phyloP scores from a whole-genome alignment of 2,329 filamentous ascomycete species.

The Plectosphaerella cucumerina region DNA sequence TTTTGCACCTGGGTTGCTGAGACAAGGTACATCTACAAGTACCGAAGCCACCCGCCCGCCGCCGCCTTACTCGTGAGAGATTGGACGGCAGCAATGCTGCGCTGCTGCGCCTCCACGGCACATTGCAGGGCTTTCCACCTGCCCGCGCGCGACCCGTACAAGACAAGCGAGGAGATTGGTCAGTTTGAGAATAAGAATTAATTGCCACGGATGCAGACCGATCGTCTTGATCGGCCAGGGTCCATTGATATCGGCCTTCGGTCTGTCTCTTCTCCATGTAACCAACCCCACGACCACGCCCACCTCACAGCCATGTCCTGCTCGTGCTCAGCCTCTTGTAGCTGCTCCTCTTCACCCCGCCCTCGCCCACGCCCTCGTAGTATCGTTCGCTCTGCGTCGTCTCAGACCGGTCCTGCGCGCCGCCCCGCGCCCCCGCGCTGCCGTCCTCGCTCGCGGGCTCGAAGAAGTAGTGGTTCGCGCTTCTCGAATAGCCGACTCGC shows the following conservation, averaged over 20 bases:
- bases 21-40: no score
- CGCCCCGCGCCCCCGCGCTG: constrained; percentile 20
- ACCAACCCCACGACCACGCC: neutral
- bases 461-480: constrained; percentile 38
- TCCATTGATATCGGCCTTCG: neutral
- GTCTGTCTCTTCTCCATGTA: neutral
- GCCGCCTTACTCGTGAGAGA: no score
- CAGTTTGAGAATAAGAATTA: no score
- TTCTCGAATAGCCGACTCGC: constrained; percentile 32
- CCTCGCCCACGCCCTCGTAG: neutral
- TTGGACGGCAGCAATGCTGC: no score
- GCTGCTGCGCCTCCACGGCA: no score
- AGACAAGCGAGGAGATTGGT: no score
- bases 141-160: no score
- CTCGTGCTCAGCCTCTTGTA: constrained; percentile 19
- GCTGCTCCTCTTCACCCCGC: constrained; percentile 13
- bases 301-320: constrained; percentile 33
- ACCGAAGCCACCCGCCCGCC: no score
- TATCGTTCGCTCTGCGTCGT: neutral
- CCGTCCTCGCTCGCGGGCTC: constrained; percentile 27
- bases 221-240: no score
- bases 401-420: constrained; percentile 6
- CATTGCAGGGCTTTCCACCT: no score
- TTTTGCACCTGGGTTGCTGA: no score
- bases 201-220: constrained; percentile 7